Evolutionary conservation across 73 alveolate genomes (phyloP).

Genomic region (Stentor roeselii): DNA sequence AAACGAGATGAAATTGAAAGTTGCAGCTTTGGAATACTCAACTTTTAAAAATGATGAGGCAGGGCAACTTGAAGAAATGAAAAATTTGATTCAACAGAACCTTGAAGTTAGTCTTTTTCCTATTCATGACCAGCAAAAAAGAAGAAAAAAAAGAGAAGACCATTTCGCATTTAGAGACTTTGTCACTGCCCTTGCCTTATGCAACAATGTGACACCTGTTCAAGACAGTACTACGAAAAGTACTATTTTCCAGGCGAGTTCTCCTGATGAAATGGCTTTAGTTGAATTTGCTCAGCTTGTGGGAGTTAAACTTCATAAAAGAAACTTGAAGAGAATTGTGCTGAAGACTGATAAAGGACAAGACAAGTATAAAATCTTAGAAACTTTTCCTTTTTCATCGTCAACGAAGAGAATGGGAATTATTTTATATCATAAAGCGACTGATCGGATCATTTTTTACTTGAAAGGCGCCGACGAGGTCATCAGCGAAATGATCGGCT

Average conservation of each 20-base stretch:
- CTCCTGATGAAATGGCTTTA: slow-evolving; percentile 93
- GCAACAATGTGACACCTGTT: slow-evolving; percentile 95
- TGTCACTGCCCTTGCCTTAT: slow-evolving; percentile 75
- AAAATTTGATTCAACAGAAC: background rate
- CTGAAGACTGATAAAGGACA: slow-evolving; percentile 32
- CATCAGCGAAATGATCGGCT: slow-evolving; percentile 74
- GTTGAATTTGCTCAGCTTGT: slow-evolving; percentile 75
- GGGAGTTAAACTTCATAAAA: slow-evolving; percentile 58
- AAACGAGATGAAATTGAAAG: slow-evolving; percentile 84
- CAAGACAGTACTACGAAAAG: slow-evolving; percentile 45
- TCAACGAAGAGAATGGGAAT: slow-evolving; percentile 94
- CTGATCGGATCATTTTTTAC: slow-evolving; percentile 71
- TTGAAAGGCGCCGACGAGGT: slow-evolving; percentile 96
- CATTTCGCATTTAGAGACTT: slow-evolving; percentile 78
- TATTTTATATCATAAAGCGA: slow-evolving; percentile 54
- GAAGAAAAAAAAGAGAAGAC: slow-evolving; percentile 53
- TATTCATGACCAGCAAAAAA: background rate
- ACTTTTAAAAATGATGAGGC: background rate
- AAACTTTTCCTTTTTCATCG: slow-evolving; percentile 86
- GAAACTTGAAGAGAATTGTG: slow-evolving; percentile 39
- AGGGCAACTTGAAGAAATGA: background rate
- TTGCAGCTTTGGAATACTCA: background rate
- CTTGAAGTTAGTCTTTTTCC: background rate
- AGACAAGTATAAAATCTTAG: slow-evolving; percentile 49
- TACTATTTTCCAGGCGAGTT: slow-evolving; percentile 80